These are phyloP conservation scores for Triticum aestivum DNA, from an alignment of 176 grass and related monocot genomes.

Conservation along the genomic window IWGSC_CS_RefSeq_v2.1 NC_057798.1:245677495-245677994, in stretches of 20 bases:
- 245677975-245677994: not conserved
- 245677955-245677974: not conserved
- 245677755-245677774: conserved; percentile 13
- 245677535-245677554: conserved; percentile 70
- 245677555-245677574: conserved; percentile 38
- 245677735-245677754: conserved; percentile 63
- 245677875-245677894: not conserved
- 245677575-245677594: conserved; percentile 51
- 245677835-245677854: not conserved
- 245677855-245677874: not conserved
- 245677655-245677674: conserved; percentile 72
- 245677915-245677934: not conserved
- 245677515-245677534: conserved; percentile 42
- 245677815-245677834: too few species aligned
- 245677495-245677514: conserved; percentile 72
- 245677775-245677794: not conserved
- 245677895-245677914: not conserved
- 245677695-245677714: conserved; percentile 41
- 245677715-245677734: conserved; percentile 53
- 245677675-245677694: conserved; percentile 45
- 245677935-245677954: not conserved
- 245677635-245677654: conserved; percentile 53
- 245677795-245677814: not conserved
- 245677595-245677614: conserved; percentile 74
- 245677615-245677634: conserved; percentile 61